Evolutionary conservation across 2,329 filamentous ascomycete genomes (phyloP).

Genomic region (Fusarium xyrophilum): DNA sequence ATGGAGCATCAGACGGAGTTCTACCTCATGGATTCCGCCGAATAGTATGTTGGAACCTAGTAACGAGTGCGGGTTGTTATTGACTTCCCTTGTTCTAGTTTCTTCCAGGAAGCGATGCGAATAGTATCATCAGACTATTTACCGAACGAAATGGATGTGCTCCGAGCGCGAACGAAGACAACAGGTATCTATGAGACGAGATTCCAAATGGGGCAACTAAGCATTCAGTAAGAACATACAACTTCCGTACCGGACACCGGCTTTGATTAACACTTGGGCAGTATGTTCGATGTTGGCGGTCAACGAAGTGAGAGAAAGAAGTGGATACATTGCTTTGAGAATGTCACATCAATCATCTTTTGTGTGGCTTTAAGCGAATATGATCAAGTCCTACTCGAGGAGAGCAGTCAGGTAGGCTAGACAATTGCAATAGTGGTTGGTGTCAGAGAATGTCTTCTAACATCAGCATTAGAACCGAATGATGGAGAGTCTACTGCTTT

Average conservation of each 20-base stretch:
- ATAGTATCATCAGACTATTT: constrained; percentile 87
- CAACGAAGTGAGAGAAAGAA: constrained; percentile 98
- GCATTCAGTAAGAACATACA: constrained; percentile 81
- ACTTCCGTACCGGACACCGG: neutral
- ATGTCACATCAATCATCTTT: constrained; percentile 99
- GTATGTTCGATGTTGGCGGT: constrained; percentile 99
- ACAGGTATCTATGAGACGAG: constrained; percentile 99
- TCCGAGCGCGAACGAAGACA: constrained; percentile 95
- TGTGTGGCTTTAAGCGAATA: constrained; percentile 98
- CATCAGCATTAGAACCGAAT: constrained; percentile 83
- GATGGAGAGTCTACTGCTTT: constrained; percentile 97
- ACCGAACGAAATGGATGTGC: constrained; percentile 91
- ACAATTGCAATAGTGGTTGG: neutral
- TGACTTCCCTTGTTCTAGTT: constrained; percentile 62
- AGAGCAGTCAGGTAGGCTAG: constrained; percentile 80
- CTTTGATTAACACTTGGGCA: constrained; percentile 50
- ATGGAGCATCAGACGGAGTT: constrained; percentile 97
- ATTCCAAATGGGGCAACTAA: constrained; percentile 98
- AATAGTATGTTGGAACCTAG: constrained; percentile 73
- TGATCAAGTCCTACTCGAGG: constrained; percentile 94
- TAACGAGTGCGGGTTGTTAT: neutral
- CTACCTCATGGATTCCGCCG: constrained; percentile 98
- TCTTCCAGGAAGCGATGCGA: constrained; percentile 90
- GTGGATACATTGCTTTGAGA: constrained; percentile 99
- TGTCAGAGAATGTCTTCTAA: constrained; percentile 3